phyloP scores from a whole-genome alignment of 352 stramenopile species.

The Pelagophyceae sp. region DNA sequence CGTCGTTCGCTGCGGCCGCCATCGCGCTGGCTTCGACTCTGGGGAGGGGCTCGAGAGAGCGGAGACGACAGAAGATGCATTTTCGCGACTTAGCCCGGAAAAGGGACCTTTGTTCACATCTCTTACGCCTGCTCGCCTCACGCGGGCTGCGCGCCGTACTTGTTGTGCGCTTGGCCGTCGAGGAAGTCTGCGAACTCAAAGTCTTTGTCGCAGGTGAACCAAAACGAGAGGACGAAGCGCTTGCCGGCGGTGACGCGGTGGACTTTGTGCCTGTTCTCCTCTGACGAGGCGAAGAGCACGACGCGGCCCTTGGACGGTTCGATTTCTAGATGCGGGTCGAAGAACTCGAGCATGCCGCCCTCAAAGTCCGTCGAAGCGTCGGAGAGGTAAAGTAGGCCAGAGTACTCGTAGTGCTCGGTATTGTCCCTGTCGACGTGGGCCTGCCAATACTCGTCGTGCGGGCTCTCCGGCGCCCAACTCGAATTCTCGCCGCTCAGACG shows the following conservation, averaged over 20 bases:
- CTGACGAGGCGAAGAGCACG: conserved; percentile 74
- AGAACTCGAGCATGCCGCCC: conserved; percentile 73
- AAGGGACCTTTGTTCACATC: too few species aligned
- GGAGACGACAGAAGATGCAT: too few species aligned
- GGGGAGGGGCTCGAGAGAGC: too few species aligned
- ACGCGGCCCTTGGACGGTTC: conserved; percentile 57
- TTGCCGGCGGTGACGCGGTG: conserved; percentile 50
- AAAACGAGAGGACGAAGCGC: conserved; percentile 77
- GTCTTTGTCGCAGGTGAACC: conserved; percentile 77
- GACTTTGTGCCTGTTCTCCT: conserved; percentile 69
- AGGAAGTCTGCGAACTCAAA: conserved; percentile 76
- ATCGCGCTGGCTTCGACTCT: too few species aligned
- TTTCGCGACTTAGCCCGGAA: too few species aligned
- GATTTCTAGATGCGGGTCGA: conserved; percentile 52
- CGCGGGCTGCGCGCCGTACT: conserved; percentile 18
- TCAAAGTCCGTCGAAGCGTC: conserved; percentile 70
- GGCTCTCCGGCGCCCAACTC: conserved; percentile 53
- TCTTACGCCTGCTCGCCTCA: background rate
- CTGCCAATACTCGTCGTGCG: conserved; percentile 82
- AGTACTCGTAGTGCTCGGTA: conserved; percentile 84
- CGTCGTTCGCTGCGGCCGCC: too few species aligned
- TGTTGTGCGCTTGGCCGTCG: conserved; percentile 48
- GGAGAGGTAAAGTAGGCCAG: conserved; percentile 69
- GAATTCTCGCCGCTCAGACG: conserved; percentile 63
- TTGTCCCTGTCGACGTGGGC: conserved; percentile 81